Percentiles rank a stretch among this genome's conserved stretches.
Evolutionary conservation across 176 grass and related monocot genomes (phyloP).

Genomic region (Tuctoria greenei): DNA sequence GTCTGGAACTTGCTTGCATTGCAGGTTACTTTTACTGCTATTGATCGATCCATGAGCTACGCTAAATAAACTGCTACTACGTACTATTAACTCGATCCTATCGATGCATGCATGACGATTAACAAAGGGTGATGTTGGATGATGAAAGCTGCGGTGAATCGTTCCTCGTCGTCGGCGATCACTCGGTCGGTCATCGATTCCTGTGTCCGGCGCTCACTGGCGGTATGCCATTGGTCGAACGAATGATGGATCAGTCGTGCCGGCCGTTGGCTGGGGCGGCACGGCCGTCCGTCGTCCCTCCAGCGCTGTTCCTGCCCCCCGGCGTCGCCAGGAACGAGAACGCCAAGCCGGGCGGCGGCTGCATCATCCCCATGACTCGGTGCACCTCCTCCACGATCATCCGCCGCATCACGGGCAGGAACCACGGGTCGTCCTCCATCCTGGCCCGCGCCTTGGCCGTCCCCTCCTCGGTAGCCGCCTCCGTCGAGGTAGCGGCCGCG

Average conservation of each 20-base stretch:
- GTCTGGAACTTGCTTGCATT: not conserved
- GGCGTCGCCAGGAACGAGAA: constrained; percentile 26
- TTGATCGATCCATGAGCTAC: not conserved
- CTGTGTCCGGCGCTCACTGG: no score
- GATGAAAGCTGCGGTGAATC: not conserved
- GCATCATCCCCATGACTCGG: constrained; percentile 46
- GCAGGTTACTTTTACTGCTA: not conserved
- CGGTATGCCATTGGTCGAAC: no score
- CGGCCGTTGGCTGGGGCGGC: not conserved
- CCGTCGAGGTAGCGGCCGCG: not conserved
- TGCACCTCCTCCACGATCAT: constrained; percentile 81
- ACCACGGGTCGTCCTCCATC: constrained; percentile 37
- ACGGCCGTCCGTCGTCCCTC: not conserved
- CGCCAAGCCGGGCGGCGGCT: not conserved
- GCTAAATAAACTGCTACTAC: not conserved
- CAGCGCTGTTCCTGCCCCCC: not conserved
- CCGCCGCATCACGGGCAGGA: constrained; percentile 35
- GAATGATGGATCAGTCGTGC: not conserved
- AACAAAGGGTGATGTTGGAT: not conserved
- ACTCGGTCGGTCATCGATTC: no score
- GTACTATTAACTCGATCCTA: not conserved
- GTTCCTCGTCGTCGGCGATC: not conserved
- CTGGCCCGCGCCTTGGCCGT: not conserved
- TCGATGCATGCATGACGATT: no score
- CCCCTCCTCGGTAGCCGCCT: not conserved